Evolutionary conservation across 1,139 yeast genomes (phyloP).

Genomic region (Hemisphaericaspora lyxosophila): DNA sequence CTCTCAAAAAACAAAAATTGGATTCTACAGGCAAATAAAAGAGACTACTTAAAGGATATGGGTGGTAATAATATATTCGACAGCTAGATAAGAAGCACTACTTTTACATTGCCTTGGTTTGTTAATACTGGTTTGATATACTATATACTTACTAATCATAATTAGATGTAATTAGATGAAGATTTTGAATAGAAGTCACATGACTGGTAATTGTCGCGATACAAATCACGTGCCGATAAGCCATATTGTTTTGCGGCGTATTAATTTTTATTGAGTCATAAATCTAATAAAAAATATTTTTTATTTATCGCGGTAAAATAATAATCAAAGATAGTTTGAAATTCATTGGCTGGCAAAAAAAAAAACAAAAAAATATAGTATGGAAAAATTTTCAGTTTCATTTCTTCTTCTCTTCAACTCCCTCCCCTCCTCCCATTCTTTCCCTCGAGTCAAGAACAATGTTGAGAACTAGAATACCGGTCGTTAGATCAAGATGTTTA

Average conservation of each 20-base stretch:
- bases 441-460: constrained; percentile 4
- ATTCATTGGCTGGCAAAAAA: constrained; percentile 16
- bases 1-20: too few relatives aligned
- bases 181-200: too few relatives aligned
- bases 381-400: constrained; percentile 3
- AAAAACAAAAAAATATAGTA: too few relatives aligned
- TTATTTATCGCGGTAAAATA: constrained; percentile 1
- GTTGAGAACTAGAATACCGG: constrained; percentile 13
- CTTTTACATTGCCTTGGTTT: too few relatives aligned
- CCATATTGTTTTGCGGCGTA: constrained; percentile 1
- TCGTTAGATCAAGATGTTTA: constrained; percentile 6
- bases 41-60: too few relatives aligned
- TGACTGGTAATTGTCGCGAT: too few relatives aligned
- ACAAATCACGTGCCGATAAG: constrained; percentile 13
- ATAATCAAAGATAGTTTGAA: constrained; percentile 14
- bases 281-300: neutral
- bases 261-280: constrained; percentile 3
- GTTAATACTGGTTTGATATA: too few relatives aligned
- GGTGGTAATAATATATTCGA: too few relatives aligned
- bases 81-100: too few relatives aligned
- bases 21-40: too few relatives aligned
- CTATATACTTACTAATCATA: too few relatives aligned
- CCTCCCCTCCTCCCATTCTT: neutral
- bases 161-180: too few relatives aligned
- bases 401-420: constrained; percentile 1